These are phyloP conservation scores for Cercospora beticola DNA, from an alignment of 2,329 filamentous ascomycete genomes.

Conservation along the genomic window DNA sequence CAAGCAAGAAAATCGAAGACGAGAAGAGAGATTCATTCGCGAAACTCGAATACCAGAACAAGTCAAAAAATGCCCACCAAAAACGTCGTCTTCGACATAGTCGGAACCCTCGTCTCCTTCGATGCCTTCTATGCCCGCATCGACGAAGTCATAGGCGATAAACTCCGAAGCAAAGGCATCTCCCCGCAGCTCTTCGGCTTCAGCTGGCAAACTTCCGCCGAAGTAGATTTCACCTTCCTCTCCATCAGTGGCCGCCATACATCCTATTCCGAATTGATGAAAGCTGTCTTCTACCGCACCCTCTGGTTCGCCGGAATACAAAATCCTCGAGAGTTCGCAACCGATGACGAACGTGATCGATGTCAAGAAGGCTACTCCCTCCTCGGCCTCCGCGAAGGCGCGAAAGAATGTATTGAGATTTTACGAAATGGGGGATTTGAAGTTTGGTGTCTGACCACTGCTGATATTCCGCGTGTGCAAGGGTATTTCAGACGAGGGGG, in stretches of 20 bases:
- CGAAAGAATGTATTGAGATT: conserved; percentile 45
- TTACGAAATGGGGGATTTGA: conserved; percentile 51
- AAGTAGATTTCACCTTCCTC: conserved; percentile 54
- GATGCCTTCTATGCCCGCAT: conserved; percentile 47
- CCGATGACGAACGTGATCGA: conserved; percentile 44
- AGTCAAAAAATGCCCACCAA: conserved; percentile 21
- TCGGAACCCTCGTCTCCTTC: conserved; percentile 54
- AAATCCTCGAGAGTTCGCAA: conserved; percentile 46
- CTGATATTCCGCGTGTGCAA: conserved; percentile 50
- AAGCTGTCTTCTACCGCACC: conserved; percentile 51
- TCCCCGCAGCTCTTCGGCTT: conserved; percentile 48
- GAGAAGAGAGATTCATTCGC: background rate
- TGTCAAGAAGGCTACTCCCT: conserved; percentile 43
- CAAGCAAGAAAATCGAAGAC: background rate
- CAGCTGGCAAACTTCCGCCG: conserved; percentile 49
- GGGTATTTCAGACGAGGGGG: conserved; percentile 54
- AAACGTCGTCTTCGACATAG: conserved; percentile 45
- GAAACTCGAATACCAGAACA: background rate
- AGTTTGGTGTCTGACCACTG: conserved; percentile 56
- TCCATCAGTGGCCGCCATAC: conserved; percentile 47
- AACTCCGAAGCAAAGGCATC: conserved; percentile 43
- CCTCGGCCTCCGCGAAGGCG: conserved; percentile 41
- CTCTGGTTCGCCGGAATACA: conserved; percentile 47
- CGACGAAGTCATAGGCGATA: conserved; percentile 44
- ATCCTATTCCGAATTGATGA: conserved; percentile 47